These are phyloP conservation scores for Sextonia rubra DNA, from an alignment of 164 flowering plant species.

Conservation along the genomic window DNA sequence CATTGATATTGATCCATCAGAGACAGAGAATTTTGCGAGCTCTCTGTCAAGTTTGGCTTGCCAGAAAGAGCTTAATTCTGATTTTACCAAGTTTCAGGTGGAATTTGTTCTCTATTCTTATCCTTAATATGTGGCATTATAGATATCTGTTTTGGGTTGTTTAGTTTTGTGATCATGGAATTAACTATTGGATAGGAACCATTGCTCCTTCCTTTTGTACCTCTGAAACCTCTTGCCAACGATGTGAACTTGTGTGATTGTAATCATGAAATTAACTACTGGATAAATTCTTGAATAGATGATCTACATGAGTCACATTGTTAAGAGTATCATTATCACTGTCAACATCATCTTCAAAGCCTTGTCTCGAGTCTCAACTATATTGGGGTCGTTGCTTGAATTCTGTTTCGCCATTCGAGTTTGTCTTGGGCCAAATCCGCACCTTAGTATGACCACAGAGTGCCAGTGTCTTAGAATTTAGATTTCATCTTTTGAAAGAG, in stretches of 20 bases:
- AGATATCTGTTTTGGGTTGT: background rate
- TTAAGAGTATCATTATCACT: too few species aligned
- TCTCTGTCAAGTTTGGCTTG: constrained; percentile 64
- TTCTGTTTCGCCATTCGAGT: too few species aligned
- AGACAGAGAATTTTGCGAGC: constrained; percentile 73
- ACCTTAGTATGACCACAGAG: too few species aligned
- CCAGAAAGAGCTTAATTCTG: constrained; percentile 46
- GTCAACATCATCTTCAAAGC: too few species aligned
- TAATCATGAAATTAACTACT: too few species aligned
- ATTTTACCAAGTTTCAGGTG: constrained; percentile 71
- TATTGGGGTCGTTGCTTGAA: too few species aligned
- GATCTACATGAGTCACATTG: too few species aligned
- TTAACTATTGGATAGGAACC: background rate
- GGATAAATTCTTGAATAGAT: too few species aligned
- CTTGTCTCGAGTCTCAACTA: too few species aligned
- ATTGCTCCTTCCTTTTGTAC: background rate
- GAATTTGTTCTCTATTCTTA: background rate
- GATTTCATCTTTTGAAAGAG: too few species aligned
- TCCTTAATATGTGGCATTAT: background rate
- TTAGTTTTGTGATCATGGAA: background rate
- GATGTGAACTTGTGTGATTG: background rate
- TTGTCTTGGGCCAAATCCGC: too few species aligned
- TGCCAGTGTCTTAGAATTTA: too few species aligned
- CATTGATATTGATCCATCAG: constrained; percentile 85
- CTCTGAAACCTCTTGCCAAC: background rate